phyloP scores from a whole-genome alignment of 2,329 filamentous ascomycete genomes.

The Ploettnerulaceae sp. region DNA sequence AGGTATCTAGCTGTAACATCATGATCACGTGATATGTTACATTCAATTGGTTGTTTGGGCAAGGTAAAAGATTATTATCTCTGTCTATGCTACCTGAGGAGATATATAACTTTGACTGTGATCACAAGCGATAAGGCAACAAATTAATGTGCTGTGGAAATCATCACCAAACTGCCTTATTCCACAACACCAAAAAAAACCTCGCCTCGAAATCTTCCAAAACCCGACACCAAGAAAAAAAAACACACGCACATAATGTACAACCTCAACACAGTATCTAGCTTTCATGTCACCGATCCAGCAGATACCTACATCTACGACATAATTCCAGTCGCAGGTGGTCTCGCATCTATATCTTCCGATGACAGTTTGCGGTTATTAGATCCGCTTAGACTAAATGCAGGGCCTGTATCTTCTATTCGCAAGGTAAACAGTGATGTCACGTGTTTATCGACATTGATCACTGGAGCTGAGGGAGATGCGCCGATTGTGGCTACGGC shows the following conservation, averaged over 20 bases:
- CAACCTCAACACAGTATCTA: constrained; percentile 22
- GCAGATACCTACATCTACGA: constrained; percentile 41
- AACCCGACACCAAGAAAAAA: neutral
- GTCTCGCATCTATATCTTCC: constrained; percentile 52
- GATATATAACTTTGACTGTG: too few relatives aligned
- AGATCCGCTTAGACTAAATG: constrained; percentile 51
- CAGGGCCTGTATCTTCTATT: constrained; percentile 45
- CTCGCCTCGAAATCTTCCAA: neutral
- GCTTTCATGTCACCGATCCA: constrained; percentile 28
- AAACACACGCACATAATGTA: constrained; percentile 30
- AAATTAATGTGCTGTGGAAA: constrained; percentile 1
- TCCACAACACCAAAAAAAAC: constrained; percentile 3
- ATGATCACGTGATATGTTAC: too few relatives aligned
- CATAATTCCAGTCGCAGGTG: constrained; percentile 32
- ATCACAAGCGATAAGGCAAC: neutral
- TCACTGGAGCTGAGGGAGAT: constrained; percentile 36
- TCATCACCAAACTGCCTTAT: neutral
- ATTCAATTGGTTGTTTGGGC: too few relatives aligned
- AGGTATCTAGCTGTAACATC: too few relatives aligned
- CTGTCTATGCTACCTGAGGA: too few relatives aligned
- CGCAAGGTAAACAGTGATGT: constrained; percentile 56
- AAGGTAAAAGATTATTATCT: too few relatives aligned
- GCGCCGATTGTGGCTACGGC: constrained; percentile 56
- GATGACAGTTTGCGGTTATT: constrained; percentile 66
- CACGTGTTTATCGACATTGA: constrained; percentile 55